phyloP scores from a whole-genome alignment of 177 flowering plant species.

The Telopea speciosissima region DNA sequence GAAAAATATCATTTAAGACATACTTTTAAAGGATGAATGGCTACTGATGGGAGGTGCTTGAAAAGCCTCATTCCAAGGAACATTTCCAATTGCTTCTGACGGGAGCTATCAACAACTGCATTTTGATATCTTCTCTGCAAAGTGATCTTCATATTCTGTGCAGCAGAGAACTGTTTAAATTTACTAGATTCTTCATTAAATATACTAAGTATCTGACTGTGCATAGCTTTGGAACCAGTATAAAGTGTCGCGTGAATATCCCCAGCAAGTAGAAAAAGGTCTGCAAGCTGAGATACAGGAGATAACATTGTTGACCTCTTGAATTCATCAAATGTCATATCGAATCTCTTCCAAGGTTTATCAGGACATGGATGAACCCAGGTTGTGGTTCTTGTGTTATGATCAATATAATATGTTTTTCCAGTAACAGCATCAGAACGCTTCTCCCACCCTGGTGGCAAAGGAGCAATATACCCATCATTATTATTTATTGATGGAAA shows the following conservation, averaged over 20 bases:
- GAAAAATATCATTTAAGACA: constrained; percentile 10
- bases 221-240: constrained; percentile 99
- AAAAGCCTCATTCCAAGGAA: constrained; percentile 96
- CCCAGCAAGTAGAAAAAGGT: constrained; percentile 82
- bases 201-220: constrained; percentile 92
- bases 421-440: constrained; percentile 93
- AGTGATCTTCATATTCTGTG: constrained; percentile 89
- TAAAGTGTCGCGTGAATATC: constrained; percentile 98
- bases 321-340: constrained; percentile 93
- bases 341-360: constrained; percentile 98
- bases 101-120: constrained; percentile 87
- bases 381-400: constrained; percentile 91
- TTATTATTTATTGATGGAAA: constrained; percentile 47
- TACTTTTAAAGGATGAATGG: constrained; percentile 70
- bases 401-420: constrained; percentile 85
- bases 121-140: constrained; percentile 91
- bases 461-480: constrained; percentile 78
- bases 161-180: constrained; percentile 89
- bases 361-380: constrained; percentile 99
- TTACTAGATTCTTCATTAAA: constrained; percentile 87
- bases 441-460: constrained; percentile 99
- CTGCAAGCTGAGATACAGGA: constrained; percentile 80
- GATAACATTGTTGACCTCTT: constrained; percentile 81
- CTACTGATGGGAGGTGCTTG: constrained; percentile 88
- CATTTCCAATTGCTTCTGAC: constrained; percentile 96